Conservation (phyloP, 1,284 basidiomycete species). For the Heterobasidion annosum region DNA sequence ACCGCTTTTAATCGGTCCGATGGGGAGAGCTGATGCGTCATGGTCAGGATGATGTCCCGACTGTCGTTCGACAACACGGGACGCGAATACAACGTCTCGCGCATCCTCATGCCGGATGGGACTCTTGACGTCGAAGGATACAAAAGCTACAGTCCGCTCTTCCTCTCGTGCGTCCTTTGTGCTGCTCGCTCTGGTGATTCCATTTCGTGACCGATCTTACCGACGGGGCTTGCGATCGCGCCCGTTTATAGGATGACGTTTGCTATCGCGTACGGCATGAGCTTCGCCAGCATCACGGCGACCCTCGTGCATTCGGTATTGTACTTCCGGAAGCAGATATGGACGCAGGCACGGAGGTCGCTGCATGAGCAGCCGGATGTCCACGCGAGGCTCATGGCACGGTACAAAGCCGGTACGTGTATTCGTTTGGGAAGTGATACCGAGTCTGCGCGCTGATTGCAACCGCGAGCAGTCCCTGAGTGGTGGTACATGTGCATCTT, state of each 20-base stretch:
- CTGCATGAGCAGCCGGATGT: conserved; percentile 74
- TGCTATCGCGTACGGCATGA: conserved; percentile 35
- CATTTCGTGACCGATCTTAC: neutral
- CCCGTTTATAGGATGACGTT: conserved; percentile 32
- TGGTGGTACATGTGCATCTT: conserved; percentile 28
- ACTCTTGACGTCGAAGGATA: conserved; percentile 63
- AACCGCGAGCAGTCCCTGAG: conserved; percentile 16
- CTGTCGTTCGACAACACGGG: conserved; percentile 60
- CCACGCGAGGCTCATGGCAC: conserved; percentile 74
- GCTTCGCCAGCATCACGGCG: conserved; percentile 63
- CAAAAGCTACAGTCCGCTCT: conserved; percentile 75
- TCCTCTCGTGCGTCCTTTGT: conserved; percentile 41
- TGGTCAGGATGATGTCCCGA: conserved; percentile 38
- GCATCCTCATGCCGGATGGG: conserved; percentile 50
- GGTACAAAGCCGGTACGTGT: conserved; percentile 46
- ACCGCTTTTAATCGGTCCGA: neutral
- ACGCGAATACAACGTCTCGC: conserved; percentile 53
- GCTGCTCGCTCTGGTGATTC: neutral
- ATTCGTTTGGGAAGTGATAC: no score
- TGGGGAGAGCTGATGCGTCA: neutral
- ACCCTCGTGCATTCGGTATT: conserved; percentile 68
- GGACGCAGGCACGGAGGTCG: conserved; percentile 47
- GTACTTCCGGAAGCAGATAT: conserved; percentile 74
- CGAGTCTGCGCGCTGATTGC: neutral
- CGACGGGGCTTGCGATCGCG: neutral